Evolutionary conservation across 1,284 basidiomycete species (phyloP), one percentile per base, ranked within the genome.

Genomic region (Phaffia rhodozyma): DNA sequence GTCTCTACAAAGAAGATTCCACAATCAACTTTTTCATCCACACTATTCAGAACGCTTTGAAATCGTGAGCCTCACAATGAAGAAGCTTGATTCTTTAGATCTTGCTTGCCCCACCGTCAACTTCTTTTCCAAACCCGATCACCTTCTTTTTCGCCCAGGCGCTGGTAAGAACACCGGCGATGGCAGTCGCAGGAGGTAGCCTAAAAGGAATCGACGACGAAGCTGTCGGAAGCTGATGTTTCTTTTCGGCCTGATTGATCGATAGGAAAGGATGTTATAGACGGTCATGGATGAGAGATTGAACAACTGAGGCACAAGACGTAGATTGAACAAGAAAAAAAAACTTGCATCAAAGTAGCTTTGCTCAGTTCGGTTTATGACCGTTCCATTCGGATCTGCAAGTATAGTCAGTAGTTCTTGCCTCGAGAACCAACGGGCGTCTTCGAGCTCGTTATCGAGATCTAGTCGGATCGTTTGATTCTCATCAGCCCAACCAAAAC

Each of bases 381-480:
- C 78, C 11, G 81, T 82, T 2, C 85, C 85, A 1, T 78, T 74
- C 4, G 76, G 74, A 68, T 84, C 80, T 27, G 78, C 73, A 48
- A 96, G 77, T 9, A 89, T 83, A 0, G 77, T 75, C 5, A 84
- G 75, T 29, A 91, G 79, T 69, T 91, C 84, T 34, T 81, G 81
- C 13, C 88, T 83, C 9, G 86, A 85, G 75, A 86, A 97, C 86
- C 89, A 98, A 63, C 82, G 82, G 0, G 91, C 92, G 71, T 97
- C 91, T 72, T 88, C 86, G n/a, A 98, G 82, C 78, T 98, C 94
- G 70, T 96, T 94, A 73, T 97, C 94, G 20, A 98, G 81, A 75
- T 97, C 93, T 16, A 83, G 79, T 16, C 91, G 83, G 68, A 97
- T 86, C 2, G 82, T 81, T 58, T 88, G 79, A 13, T 81, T 79